Evolutionary conservation across 805 yeast species (phyloP), one percentile per base, ranked within the genome.

Genomic region (Deakozyma indianensis): DNA sequence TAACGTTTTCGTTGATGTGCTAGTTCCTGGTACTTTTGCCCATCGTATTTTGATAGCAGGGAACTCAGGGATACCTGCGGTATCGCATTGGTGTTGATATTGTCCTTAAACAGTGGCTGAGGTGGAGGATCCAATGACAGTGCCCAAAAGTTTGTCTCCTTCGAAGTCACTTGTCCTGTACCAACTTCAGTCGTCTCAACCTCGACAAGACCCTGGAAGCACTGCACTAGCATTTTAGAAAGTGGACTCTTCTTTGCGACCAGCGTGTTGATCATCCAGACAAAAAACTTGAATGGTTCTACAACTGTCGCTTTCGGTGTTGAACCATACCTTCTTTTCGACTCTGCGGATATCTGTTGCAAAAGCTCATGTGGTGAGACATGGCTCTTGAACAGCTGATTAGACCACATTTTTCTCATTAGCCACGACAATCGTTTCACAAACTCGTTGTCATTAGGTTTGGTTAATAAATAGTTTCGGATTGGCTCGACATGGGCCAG

Each of bases 361-460:
- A 80, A 56, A 4, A 84, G 60, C 43, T 79, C 85, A 55, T 76
- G 81, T 1, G 85, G 79, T 0, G 90, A 77, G 1, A 82, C 66
- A 53, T 81, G 85, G 2, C 69, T 58, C 51, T 71, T 75, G 58
- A 77, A 77, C 21, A 83, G 64, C 35, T 63, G 62, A 0, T 70
- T 62, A 3, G 80, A 80, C 88, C 90, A 84, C 7, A 81, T 42
- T 51, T 77, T 80, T 48, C 80, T 68, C 0, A 73, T 53, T 20
- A 80, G 56, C 3, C 67, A 49, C 0, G 77, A 66, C 29, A 80
- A 57, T 48, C 70, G 61, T 35, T 58, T 57, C 9, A 66, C 62
- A n/a, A 79, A 56, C 22, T 68, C 69, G 43, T 41, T 28, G 3
- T 50, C 46, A 9, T 47, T 29, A 15, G 49, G 43, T 4, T 50